These are phyloP conservation scores for Sporothrix variecibatus DNA, from an alignment of 2,329 filamentous ascomycete species.

Conservation along the genomic window DNA sequence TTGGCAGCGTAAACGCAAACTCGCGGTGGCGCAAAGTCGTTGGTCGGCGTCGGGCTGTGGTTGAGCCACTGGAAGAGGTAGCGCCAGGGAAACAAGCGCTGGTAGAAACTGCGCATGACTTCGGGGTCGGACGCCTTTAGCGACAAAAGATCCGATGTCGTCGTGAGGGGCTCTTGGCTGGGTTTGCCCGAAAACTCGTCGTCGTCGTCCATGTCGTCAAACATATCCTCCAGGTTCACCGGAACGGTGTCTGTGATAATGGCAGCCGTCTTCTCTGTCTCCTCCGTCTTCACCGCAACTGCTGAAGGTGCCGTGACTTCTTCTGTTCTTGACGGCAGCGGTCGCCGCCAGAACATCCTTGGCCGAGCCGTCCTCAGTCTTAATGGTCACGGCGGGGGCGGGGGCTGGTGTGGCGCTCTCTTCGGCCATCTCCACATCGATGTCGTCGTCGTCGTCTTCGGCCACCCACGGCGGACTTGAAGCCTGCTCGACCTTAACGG, in stretches of 20 bases:
- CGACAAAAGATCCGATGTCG: constrained; percentile 31
- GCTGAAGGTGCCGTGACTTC: background rate
- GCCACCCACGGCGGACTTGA: constrained; percentile 20
- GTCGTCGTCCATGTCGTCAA: constrained; percentile 55
- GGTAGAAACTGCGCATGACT: constrained; percentile 91
- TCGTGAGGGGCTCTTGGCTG: background rate
- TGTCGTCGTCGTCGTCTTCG: constrained; percentile 32
- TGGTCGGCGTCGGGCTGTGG: constrained; percentile 80
- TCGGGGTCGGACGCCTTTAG: constrained; percentile 67
- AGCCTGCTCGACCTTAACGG: constrained; percentile 22
- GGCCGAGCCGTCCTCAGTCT: constrained; percentile 13
- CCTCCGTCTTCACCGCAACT: constrained; percentile 16
- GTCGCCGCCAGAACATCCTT: constrained; percentile 6
- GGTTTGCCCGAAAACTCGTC: constrained; percentile 57
- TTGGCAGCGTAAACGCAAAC: constrained; percentile 91
- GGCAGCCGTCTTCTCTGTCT: background rate
- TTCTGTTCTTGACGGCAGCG: background rate
- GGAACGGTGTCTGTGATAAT: constrained; percentile 43
- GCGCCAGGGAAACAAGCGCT: constrained; percentile 91
- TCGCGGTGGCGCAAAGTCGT: constrained; percentile 92
- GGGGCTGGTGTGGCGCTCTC: constrained; percentile 29
- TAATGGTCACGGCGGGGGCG: background rate
- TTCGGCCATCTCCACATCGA: constrained; percentile 38
- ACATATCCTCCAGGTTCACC: constrained; percentile 60
- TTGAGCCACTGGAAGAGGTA: constrained; percentile 98